A percentile compares a stretch with the other conserved stretches of the same genome.
These are phyloP conservation scores for Fraxinus latifolia DNA, from an alignment of 305 asterid genomes.

Conservation along the genomic window DNA sequence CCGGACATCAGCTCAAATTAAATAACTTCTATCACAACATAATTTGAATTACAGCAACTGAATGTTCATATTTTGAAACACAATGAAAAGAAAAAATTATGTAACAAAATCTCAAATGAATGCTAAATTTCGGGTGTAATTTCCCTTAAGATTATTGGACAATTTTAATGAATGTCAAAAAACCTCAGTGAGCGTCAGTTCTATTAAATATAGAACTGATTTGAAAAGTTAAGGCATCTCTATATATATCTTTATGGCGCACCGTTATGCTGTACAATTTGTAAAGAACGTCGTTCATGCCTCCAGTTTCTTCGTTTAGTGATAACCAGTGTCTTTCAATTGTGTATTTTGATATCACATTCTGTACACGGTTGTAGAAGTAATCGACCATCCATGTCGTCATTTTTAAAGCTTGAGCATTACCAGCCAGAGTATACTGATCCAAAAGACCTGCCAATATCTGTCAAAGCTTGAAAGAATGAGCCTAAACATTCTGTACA, in stretches of 20 bases:
- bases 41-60: background rate
- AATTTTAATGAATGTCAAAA: background rate
- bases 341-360: constrained; percentile 56
- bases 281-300: constrained; percentile 93
- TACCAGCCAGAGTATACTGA: constrained; percentile 67
- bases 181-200: background rate
- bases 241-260: background rate
- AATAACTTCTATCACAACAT: background rate
- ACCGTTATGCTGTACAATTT: constrained; percentile 69
- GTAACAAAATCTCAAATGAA: background rate
- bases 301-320: constrained; percentile 83
- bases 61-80: background rate
- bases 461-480: constrained; percentile 31
- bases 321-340: constrained; percentile 68
- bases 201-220: background rate
- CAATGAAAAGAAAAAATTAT: background rate
- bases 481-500: background rate
- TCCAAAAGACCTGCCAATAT: constrained; percentile 90
- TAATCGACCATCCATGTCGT: constrained; percentile 71
- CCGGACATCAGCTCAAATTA: background rate
- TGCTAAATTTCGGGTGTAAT: background rate
- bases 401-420: constrained; percentile 61
- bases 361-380: constrained; percentile 77
- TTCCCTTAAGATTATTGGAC: background rate
- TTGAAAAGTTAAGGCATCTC: background rate